Base-by-base conservation (phyloP, 73 alveolate genomes). In the Paramecium pentaurelia region DNA sequence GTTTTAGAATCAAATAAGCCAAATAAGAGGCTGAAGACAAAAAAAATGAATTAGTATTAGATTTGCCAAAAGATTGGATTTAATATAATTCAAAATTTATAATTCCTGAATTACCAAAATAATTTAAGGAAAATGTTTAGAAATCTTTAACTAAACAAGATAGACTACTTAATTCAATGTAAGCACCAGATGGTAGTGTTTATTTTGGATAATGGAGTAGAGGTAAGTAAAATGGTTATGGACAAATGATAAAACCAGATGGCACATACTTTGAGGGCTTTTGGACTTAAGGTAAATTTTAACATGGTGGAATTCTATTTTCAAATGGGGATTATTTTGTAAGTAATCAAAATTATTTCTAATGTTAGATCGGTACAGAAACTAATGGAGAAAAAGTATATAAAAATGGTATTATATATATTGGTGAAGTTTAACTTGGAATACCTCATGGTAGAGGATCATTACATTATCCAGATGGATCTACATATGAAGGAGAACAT, bases 301-400 rank as follows among this genome's bases (percentile, higher is more conserved):
- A 0, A 22, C 22, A 32, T 8, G 92, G 92, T 4, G 86, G 92
- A 0, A 28, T 84, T 27, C n/a, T 44, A 20, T 84, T 84, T 45
- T 25, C 77, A 36, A 84, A 84, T 45, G 84, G 47, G n/a, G 92
- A 84, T 54, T 42, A 4, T 45, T 84, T 36, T 34, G 88, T 75
- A 75, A 75, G 32, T 36, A 36, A 16, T 16, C 11, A 11, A 75
- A 12, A 1, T 34, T 4, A 38, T 34, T 42, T 64, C 84, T 54
- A 54, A n/a, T 18, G 4, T 68, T 36, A 30, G 88, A 42, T 75
- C 36, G 88, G 88, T 6, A 75, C 59, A 28, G 14, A 28, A 16
- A 34, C 45, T 3, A 64, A 93, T 64, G 93, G 90, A 54, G 97
- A 93, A 4, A 93, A 60, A 25, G 70, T 68, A 45, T 93, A 1